Base-by-base conservation (phyloP, 305 asterid species). In the Fraxinus dipetala region DNA sequence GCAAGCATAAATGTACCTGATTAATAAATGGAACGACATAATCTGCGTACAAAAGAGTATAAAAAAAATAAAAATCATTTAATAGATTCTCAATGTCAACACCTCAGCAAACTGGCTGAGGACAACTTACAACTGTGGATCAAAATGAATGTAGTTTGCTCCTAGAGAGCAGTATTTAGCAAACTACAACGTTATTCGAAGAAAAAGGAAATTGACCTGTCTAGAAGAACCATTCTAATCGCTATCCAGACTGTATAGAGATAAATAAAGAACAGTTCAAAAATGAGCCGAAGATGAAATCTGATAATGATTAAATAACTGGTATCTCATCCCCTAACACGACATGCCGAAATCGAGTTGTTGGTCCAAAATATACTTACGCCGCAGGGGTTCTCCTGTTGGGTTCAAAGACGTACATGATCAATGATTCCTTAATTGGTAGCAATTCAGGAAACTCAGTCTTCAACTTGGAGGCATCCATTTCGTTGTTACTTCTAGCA, bases 381-480 rank as follows among this genome's bases (percentile, higher is more conserved):
- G 80, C 87, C 40, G 83, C 87, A 11, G 89, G 79, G 79, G 88
- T 90, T 83, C 90, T 92, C 87, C 85, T 79, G 91, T 92, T 92
- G 3, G 93, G 97, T 83, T 81, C 97, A 32, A 91, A 92, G 3
- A 92, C 94, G 7, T 75, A 79, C 90, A 91, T 92, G 88, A 91
- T 88, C 84, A 92, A 81, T 4, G 97, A 91, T 28, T 92, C 97
- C 86, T 90, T 91, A 84, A 91, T 92, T 1, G 92, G 78, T 10
- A 90, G 87, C 88, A 92, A 73, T 88, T 92, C 93, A 0, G 95
- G 97, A 43, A 92, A 92, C 90, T 92, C 93, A 20, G 85, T 87
- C 90, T 91, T 91, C 92, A 92, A 83, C 87, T 92, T 92, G 5
- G 92, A 87, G 9, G 92, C 92, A 73, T 92, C 97, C 91, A 92